Conservation (phyloP, 1,284 basidiomycete species). For the Rhizopogon parksii region DNA sequence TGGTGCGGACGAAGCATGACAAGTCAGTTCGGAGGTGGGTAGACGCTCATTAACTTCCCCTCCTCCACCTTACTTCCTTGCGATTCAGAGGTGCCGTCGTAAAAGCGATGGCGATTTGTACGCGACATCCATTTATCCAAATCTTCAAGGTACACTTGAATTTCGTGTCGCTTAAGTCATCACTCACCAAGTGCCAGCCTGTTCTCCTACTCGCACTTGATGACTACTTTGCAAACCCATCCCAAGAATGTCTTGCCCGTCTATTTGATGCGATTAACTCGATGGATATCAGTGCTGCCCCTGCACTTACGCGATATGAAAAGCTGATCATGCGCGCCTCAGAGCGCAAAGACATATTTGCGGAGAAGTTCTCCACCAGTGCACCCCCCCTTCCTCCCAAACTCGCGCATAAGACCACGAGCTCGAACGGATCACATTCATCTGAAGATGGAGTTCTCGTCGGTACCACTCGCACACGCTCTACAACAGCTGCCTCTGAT, state of each 20-base stretch:
- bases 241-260: slow-evolving; percentile 79
- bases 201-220: slow-evolving; percentile 90
- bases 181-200: slow-evolving; percentile 47
- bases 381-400: slow-evolving; percentile 12
- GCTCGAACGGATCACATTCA: slow-evolving; percentile 54
- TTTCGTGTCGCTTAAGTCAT: neutral
- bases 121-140: slow-evolving; percentile 91
- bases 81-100: slow-evolving; percentile 83
- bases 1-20: slow-evolving; percentile 95
- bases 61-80: slow-evolving; percentile 10
- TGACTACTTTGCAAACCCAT: slow-evolving; percentile 87
- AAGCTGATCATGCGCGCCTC: slow-evolving; percentile 85
- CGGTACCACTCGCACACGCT: slow-evolving; percentile 30
- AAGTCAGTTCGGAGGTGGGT: slow-evolving; percentile 76
- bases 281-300: slow-evolving; percentile 81
- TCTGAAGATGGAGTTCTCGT: slow-evolving; percentile 59
- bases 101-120: slow-evolving; percentile 94
- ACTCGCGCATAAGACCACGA: slow-evolving; percentile 42
- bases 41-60: slow-evolving; percentile 5
- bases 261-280: slow-evolving; percentile 92
- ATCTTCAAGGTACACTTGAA: slow-evolving; percentile 78
- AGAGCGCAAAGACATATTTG: slow-evolving; percentile 88
- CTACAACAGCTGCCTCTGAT: slow-evolving; percentile 30
- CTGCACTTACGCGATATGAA: slow-evolving; percentile 72
- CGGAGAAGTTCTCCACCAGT: slow-evolving; percentile 63